phyloP scores from a whole-genome alignment of 768 basidiomycete genomes.

The Mycena venus region DNA sequence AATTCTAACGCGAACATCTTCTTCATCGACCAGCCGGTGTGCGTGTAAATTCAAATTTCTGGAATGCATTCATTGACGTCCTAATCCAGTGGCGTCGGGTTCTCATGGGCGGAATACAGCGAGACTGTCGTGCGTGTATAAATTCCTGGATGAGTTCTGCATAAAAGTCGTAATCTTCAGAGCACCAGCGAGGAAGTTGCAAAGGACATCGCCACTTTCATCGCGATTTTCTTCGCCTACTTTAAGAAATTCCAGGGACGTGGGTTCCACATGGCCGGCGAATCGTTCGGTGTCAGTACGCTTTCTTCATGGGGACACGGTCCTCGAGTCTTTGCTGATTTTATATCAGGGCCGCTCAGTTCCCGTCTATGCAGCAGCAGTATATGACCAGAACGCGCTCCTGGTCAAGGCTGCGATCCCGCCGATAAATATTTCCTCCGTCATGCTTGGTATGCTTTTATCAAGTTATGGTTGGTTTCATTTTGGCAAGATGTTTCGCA shows the following conservation, averaged over 20 bases:
- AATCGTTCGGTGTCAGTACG: conserved; percentile 69
- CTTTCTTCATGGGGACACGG: not conserved
- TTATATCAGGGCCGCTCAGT: conserved; percentile 62
- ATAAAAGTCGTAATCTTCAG: conserved; percentile 38
- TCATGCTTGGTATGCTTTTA: conserved; percentile 58
- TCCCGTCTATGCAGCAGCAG: conserved; percentile 61
- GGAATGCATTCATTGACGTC: no score
- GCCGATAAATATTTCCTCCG: conserved; percentile 63
- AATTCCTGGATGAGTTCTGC: not conserved
- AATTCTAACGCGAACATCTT: conserved; percentile 62
- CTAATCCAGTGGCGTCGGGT: not conserved
- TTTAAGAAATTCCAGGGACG: conserved; percentile 68
- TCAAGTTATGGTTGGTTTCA: not conserved
- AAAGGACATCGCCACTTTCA: conserved; percentile 64
- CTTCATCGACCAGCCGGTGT: conserved; percentile 13
- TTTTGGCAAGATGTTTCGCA: conserved; percentile 2
- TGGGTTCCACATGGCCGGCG: conserved; percentile 58
- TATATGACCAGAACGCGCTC: conserved; percentile 62
- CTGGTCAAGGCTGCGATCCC: conserved; percentile 58
- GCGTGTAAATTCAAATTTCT: no score
- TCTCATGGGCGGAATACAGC: not conserved
- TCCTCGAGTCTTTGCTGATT: not conserved
- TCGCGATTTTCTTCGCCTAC: conserved; percentile 67
- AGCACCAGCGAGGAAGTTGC: conserved; percentile 65
- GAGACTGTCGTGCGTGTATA: not conserved